Conservation (phyloP, 768 basidiomycete species). For the Mycena venus region DNA sequence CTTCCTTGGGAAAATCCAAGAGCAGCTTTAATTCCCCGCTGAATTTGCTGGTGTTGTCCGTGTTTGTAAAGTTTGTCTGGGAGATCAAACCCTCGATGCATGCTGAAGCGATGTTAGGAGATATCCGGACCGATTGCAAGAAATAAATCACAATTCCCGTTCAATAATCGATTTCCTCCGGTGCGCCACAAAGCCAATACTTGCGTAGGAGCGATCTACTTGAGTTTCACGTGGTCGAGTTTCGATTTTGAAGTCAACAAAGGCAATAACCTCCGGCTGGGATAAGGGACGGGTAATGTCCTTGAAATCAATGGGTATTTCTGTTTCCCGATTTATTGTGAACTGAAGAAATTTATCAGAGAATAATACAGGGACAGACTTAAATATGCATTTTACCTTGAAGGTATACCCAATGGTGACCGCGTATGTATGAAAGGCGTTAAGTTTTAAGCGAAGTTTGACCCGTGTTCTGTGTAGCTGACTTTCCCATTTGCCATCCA, state of each 20-base stretch:
- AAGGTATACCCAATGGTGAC: too few species aligned
- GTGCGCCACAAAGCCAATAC: too few species aligned
- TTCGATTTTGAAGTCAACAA: too few species aligned
- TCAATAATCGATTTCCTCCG: neutral
- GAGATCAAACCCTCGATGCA: neutral
- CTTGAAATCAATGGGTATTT: neutral
- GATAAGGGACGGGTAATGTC: too few species aligned
- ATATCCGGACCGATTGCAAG: neutral
- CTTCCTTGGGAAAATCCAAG: neutral
- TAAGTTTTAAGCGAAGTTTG: neutral
- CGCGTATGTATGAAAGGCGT: neutral
- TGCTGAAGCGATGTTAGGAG: neutral
- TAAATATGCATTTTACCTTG: too few species aligned
- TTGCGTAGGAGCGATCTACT: too few species aligned
- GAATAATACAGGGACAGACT: neutral
- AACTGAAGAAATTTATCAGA: neutral
- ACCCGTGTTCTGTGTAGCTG: neutral
- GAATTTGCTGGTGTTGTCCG: neutral
- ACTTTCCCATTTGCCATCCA: constrained; percentile 1
- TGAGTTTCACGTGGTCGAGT: too few species aligned
- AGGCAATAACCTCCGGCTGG: too few species aligned
- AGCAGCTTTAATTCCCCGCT: neutral
- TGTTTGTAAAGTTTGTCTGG: too few species aligned
- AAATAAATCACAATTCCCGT: neutral
- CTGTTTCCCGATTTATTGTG: neutral